phyloP scores from a whole-genome alignment of 345 rosid species.

The Rhizophora mangle region DNA sequence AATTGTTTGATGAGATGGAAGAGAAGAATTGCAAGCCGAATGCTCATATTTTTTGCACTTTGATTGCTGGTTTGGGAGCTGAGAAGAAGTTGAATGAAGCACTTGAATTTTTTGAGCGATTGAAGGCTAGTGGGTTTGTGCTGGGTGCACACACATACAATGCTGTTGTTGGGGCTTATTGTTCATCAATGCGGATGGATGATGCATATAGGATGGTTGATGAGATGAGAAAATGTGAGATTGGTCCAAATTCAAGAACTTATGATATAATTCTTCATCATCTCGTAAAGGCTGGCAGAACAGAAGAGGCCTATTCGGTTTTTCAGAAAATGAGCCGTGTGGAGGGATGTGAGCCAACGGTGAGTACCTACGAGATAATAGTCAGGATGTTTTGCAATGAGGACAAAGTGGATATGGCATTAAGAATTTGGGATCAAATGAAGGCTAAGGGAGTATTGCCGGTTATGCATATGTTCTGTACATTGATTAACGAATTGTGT shows the following conservation, averaged over 20 bases:
- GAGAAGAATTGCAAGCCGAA: slow-evolving; percentile 53
- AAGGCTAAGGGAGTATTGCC: slow-evolving; percentile 70
- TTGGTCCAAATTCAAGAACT: slow-evolving; percentile 73
- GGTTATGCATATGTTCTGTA: slow-evolving; percentile 85
- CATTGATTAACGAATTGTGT: slow-evolving; percentile 56
- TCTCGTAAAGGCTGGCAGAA: slow-evolving; percentile 44
- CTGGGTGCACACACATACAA: slow-evolving; percentile 75
- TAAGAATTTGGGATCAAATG: slow-evolving; percentile 69
- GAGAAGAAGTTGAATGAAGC: slow-evolving; percentile 62
- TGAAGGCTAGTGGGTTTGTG: slow-evolving; percentile 53
- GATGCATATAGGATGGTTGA: slow-evolving; percentile 53
- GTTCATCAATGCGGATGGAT: slow-evolving; percentile 52
- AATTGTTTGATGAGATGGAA: slow-evolving; percentile 60
- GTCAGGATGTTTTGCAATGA: slow-evolving; percentile 82
- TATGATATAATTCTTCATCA: slow-evolving; percentile 77
- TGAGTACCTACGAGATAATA: slow-evolving; percentile 75
- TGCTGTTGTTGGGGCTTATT: slow-evolving; percentile 76
- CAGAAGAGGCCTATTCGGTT: slow-evolving; percentile 49
- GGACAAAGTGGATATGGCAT: slow-evolving; percentile 59
- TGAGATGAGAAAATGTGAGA: slow-evolving; percentile 58
- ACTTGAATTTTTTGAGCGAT: slow-evolving; percentile 49
- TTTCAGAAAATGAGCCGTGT: slow-evolving; percentile 51
- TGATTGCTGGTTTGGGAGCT: slow-evolving; percentile 77
- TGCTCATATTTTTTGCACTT: slow-evolving; percentile 70
- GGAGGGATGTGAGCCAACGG: slow-evolving; percentile 47